Evolutionary conservation across 768 basidiomycete genomes (phyloP), one percentile per base, ranked within the genome.

Genomic region (Leccinellum luteum): DNA sequence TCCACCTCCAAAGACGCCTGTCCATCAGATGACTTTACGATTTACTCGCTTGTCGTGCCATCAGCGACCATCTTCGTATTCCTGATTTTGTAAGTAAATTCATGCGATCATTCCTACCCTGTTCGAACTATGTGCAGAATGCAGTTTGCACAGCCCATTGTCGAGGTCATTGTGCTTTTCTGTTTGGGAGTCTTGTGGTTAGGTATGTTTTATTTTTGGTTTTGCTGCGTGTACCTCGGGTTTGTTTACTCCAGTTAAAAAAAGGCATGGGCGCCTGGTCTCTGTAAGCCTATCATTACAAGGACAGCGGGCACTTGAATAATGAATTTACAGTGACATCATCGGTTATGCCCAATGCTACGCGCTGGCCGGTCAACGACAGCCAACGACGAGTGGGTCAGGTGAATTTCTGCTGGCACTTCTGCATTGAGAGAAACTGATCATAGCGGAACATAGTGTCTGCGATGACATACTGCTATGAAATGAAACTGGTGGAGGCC

Each of bases 401-500:
- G 83, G 87, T 89, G 64, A 68, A 82, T 70, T 30, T 50, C 4
- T 1, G 48, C 45, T 50, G 23, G 28, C 44, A 15, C 44, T 5
- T 13, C 21, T 23, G n/a, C 49, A 32, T 17, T 56, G 19, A 45
- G 43, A 52, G 14, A 50, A 30, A 45, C 57, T 59, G 59, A 62
- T 48, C 30, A 6, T 51, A 28, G 47, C 10, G n/a, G 54, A 44
- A 38, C n/a, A 8, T 52, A 91, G 90, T 82, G 55, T 80, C 81
- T 51, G 71, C 73, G 8, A 75, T 76, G 62, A 69, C 74, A 27
- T 91, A 80, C 62, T 92, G 90, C 69, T 87, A 89, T 69, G 82
- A 90, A 66, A 88, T 91, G 86, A 89, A 87, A 71, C 85, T 85
- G 48, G 78, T 90, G 32, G 82, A 90, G 62, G 89, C 87, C 2